A percentile compares a stretch with the other conserved stretches of the same genome.
Evolutionary conservation across 495 filamentous ascomycete genomes (phyloP).

Genomic region (Neurospora sp.): DNA sequence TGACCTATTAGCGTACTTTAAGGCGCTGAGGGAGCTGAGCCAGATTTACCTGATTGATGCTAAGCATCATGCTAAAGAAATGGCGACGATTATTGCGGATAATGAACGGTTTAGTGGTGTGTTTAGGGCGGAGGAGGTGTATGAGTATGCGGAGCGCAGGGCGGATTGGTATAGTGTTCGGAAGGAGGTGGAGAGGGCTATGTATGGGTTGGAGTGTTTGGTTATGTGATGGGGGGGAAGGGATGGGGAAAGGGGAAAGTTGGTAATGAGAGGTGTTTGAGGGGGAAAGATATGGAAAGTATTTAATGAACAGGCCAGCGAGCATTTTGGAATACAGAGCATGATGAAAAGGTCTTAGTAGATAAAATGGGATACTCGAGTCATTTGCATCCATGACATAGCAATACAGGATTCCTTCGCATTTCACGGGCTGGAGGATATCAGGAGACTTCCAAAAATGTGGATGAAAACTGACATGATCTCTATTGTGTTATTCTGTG

Average conservation of each 20-base stretch:
- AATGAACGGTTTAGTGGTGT: constrained; percentile 80
- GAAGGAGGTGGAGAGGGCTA: constrained; percentile 82
- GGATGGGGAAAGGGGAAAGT: not conserved
- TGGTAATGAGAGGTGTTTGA: not conserved
- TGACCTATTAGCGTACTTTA: constrained; percentile 79
- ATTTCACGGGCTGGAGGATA: no score
- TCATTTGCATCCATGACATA: not conserved
- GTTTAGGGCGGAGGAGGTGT: constrained; percentile 91
- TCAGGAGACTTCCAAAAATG: not conserved
- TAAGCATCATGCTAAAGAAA: constrained; percentile 82
- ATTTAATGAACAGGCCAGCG: not conserved
- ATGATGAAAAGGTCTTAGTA: not conserved
- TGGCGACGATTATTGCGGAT: constrained; percentile 91
- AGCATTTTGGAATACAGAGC: not conserved
- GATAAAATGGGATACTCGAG: not conserved
- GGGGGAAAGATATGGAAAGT: no score
- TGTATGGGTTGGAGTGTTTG: constrained; percentile 90
- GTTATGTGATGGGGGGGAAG: constrained; percentile 55
- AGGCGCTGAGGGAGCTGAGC: constrained; percentile 78
- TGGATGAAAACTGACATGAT: not conserved
- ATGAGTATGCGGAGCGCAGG: constrained; percentile 88
- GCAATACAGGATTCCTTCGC: not conserved
- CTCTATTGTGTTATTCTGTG: not conserved
- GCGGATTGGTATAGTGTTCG: constrained; percentile 91
- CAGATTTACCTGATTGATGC: constrained; percentile 93